Evolutionary conservation across 345 rosid species (phyloP).

Genomic region (Theobroma cacao): DNA sequence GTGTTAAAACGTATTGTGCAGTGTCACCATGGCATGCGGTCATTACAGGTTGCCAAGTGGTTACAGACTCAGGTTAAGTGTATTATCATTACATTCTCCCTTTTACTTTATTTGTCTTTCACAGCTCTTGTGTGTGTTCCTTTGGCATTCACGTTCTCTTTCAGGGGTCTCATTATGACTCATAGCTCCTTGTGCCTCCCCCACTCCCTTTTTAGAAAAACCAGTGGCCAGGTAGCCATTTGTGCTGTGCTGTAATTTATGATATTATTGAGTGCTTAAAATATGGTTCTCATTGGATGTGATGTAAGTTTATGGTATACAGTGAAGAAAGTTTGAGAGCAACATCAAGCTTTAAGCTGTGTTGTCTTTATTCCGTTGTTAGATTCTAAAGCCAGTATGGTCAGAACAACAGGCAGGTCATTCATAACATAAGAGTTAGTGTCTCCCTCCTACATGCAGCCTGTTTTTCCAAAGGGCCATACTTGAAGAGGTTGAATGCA

Average conservation of each 20-base stretch:
- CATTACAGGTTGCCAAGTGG: slow-evolving; percentile 84
- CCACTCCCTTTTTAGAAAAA: neutral
- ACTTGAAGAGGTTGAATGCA: no score
- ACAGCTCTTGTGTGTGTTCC: neutral
- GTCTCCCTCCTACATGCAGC: no score
- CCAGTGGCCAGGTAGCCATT: neutral
- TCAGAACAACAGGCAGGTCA: neutral
- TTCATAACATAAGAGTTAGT: neutral
- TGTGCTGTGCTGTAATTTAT: neutral
- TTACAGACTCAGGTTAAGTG: slow-evolving; percentile 70
- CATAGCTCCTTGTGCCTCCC: neutral
- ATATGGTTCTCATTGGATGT: neutral
- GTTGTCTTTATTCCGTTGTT: neutral
- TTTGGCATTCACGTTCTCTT: neutral
- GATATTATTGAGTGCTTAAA: neutral
- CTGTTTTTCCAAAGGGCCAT: no score
- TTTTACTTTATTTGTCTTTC: neutral
- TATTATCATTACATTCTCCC: neutral
- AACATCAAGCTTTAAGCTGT: neutral
- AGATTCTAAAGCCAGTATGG: neutral
- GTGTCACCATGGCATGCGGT: slow-evolving; percentile 91
- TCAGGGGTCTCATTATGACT: neutral
- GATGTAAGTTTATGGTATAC: neutral
- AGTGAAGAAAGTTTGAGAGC: neutral
- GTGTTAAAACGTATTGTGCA: slow-evolving; percentile 31